Percentiles rank a stretch among this genome's conserved stretches.
Evolutionary conservation across 75 land plant species (phyloP).

Genomic region (Pseudotsuga menziesii): DNA sequence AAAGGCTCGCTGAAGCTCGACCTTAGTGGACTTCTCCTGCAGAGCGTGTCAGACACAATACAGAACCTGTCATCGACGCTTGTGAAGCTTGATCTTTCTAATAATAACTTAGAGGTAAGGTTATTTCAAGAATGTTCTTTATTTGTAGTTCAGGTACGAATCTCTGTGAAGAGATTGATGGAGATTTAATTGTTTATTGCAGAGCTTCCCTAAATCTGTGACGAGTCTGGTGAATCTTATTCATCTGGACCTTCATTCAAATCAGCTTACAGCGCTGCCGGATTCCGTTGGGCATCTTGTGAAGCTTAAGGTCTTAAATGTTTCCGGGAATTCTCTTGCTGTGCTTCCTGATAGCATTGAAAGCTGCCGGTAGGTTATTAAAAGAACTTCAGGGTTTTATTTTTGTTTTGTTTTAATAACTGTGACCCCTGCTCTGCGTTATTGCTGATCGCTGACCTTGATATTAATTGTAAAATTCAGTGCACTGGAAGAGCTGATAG

Average conservation of each 20-base stretch:
- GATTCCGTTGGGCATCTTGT: constrained; percentile 55
- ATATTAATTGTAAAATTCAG: not conserved
- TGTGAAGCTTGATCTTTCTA: constrained; percentile 45
- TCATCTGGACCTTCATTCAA: constrained; percentile 53
- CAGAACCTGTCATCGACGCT: constrained; percentile 14
- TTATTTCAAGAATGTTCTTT: not conserved
- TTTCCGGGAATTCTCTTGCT: constrained; percentile 65
- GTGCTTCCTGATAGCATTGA: constrained; percentile 70
- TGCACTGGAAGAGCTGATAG: constrained; percentile 5
- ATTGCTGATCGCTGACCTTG: not conserved
- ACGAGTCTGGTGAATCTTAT: constrained; percentile 42
- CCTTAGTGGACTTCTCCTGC: not conserved
- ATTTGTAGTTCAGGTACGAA: not conserved
- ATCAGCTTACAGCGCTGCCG: constrained; percentile 54
- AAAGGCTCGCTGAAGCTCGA: not conserved
- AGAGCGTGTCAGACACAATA: not conserved
- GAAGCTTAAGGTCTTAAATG: constrained; percentile 56
- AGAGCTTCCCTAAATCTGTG: constrained; percentile 58
- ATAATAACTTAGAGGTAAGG: constrained; percentile 54
- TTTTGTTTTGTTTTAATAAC: no score
- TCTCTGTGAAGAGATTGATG: no score
- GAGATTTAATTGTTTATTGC: not conserved
- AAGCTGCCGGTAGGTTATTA: constrained; percentile 56
- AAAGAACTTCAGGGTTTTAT: not conserved
- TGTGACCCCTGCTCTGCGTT: not conserved